Conservation (phyloP, 2,329 filamentous ascomycete genomes). For the Aspergillus sp. region DNA sequence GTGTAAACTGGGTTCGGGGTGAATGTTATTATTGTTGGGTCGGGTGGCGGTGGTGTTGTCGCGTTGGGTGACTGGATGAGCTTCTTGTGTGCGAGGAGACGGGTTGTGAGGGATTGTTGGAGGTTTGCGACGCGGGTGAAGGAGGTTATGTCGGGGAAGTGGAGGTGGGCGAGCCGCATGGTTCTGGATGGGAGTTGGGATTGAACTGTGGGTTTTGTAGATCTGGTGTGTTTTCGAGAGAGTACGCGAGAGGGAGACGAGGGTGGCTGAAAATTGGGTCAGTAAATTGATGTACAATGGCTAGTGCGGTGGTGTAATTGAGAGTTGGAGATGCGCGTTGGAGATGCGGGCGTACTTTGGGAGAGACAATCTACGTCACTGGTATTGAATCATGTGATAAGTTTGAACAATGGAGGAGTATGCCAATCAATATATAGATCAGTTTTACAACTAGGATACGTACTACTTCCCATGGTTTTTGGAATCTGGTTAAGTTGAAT, state of each 20-base stretch:
- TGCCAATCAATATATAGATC: background rate
- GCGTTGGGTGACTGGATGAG: slow-evolving; percentile 29
- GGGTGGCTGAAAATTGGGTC: background rate
- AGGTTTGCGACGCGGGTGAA: slow-evolving; percentile 57
- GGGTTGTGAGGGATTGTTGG: slow-evolving; percentile 57
- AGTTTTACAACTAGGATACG: background rate
- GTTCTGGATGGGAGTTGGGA: slow-evolving; percentile 7
- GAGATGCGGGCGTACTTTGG: background rate
- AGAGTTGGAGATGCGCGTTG: background rate
- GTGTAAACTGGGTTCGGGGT: slow-evolving; percentile 83
- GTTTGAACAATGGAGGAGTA: background rate
- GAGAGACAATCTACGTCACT: slow-evolving; percentile 9
- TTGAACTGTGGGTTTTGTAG: background rate
- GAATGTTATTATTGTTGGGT: slow-evolving; percentile 77
- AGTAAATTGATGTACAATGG: background rate
- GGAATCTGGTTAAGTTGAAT: background rate
- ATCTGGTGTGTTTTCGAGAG: background rate
- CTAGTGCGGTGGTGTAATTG: background rate
- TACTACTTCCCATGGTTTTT: background rate
- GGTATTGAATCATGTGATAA: slow-evolving; percentile 12
- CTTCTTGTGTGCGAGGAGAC: slow-evolving; percentile 63
- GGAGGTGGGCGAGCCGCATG: slow-evolving; percentile 62
- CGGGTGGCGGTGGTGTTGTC: slow-evolving; percentile 46
- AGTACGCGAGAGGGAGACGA: no score
- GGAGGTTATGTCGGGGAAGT: slow-evolving; percentile 53